Evolutionary conservation across 83 land plant species (phyloP).

Genomic region (Larix sibirica): DNA sequence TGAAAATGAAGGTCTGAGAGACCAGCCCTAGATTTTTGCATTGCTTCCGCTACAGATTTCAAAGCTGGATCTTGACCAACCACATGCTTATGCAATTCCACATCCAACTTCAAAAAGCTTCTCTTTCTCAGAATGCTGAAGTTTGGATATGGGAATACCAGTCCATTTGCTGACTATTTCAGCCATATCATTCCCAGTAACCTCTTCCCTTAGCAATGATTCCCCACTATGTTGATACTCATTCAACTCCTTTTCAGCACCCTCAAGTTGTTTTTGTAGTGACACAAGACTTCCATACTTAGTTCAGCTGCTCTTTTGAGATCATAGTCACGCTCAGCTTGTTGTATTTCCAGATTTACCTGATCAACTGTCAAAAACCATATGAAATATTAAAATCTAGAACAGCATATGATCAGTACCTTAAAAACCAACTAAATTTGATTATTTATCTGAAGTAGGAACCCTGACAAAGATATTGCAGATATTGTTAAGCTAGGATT

Average conservation of each 20-base stretch:
- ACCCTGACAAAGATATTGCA: too few relatives aligned
- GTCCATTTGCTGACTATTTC: slow-evolving; percentile 63
- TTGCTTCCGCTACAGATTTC: slow-evolving; percentile 67
- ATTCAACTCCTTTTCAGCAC: slow-evolving; percentile 40
- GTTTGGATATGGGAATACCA: slow-evolving; percentile 47
- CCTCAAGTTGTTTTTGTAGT: slow-evolving; percentile 41
- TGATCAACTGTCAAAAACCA: too few relatives aligned
- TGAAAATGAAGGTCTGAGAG: slow-evolving; percentile 86
- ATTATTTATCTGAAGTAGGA: too few relatives aligned
- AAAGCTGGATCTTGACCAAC: slow-evolving; percentile 81
- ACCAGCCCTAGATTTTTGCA: slow-evolving; percentile 75
- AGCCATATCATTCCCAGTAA: slow-evolving; percentile 46
- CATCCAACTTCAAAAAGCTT: slow-evolving; percentile 68
- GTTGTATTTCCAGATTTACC: too few relatives aligned
- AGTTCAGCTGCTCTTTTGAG: too few relatives aligned
- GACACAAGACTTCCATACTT: slow-evolving; percentile 52
- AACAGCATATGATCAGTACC: too few relatives aligned
- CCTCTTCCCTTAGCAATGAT: slow-evolving; percentile 54
- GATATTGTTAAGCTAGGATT: too few relatives aligned
- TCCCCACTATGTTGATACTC: slow-evolving; percentile 44
- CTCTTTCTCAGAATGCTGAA: slow-evolving; percentile 62
- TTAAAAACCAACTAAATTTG: too few relatives aligned
- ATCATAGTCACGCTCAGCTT: too few relatives aligned
- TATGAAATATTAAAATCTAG: too few relatives aligned
- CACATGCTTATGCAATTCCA: slow-evolving; percentile 73